Conservation (phyloP, 2,329 filamentous ascomycete species). For the Dactylella cylindrospora region DNA sequence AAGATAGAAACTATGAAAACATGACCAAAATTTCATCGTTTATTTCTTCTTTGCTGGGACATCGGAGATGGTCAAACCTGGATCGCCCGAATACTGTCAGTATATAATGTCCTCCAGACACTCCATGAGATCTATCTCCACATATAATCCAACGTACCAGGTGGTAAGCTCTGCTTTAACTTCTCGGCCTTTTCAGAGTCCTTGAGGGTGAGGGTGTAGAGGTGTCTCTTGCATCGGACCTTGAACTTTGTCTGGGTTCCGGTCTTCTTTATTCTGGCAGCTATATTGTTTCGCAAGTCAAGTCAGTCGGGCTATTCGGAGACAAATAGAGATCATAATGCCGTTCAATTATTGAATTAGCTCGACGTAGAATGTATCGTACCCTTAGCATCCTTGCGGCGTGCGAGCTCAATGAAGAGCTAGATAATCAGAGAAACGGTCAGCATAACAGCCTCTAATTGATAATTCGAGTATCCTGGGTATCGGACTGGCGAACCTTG, state of each 20-base stretch:
- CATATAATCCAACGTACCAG: constrained; percentile 67
- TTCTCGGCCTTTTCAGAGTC: constrained; percentile 99
- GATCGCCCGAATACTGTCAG: constrained; percentile 6
- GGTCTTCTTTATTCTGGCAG: constrained; percentile 81
- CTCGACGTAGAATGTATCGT: constrained; percentile 57
- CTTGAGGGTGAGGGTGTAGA: constrained; percentile 98
- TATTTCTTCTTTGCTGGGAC: constrained; percentile 63
- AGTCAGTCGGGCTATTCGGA: constrained; percentile 9
- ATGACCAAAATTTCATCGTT: constrained; percentile 10
- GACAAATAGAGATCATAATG: constrained; percentile 1
- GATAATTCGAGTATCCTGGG: not conserved
- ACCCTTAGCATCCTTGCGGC: constrained; percentile 99
- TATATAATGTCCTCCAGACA: not conserved
- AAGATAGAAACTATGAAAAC: not conserved
- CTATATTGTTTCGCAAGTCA: constrained; percentile 55
- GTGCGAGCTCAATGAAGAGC: constrained; percentile 99
- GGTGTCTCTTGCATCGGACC: constrained; percentile 94
- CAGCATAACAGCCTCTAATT: constrained; percentile 1
- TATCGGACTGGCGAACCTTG: constrained; percentile 26
- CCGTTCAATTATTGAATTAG: constrained; percentile 20
- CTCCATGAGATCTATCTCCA: not conserved
- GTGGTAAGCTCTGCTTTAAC: constrained; percentile 98
- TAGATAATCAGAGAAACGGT: constrained; percentile 65
- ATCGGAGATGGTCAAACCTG: constrained; percentile 63
- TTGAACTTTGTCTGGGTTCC: constrained; percentile 98